These are phyloP conservation scores for Benincasa hispida DNA, from an alignment of 306 rosid species.

Conservation along the genomic window DNA sequence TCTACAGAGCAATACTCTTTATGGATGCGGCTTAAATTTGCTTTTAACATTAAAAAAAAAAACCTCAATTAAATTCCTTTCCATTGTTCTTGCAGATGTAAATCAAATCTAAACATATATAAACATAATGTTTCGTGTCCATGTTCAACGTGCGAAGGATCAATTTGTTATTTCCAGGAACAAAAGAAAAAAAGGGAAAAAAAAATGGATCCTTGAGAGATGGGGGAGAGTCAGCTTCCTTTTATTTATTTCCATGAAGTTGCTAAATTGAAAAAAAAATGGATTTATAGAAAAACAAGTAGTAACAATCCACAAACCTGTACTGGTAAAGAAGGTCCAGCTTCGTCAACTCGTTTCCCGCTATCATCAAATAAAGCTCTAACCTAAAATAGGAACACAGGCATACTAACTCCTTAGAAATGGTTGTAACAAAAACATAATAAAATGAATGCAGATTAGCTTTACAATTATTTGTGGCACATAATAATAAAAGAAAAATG, in stretches of 20 bases:
- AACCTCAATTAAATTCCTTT: neutral
- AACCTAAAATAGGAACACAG: conserved; percentile 31
- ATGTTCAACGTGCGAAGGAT: neutral
- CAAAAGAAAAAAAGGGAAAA: neutral
- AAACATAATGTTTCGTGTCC: neutral
- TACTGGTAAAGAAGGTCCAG: conserved; percentile 82
- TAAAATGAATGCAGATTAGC: neutral
- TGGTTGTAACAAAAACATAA: neutral
- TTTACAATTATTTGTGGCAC: neutral
- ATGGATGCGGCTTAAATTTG: neutral
- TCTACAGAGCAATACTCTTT: neutral
- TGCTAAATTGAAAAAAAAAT: neutral
- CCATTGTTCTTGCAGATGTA: neutral
- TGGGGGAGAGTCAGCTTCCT: neutral
- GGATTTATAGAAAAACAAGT: neutral
- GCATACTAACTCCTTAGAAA: conserved; percentile 8
- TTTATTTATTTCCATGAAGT: neutral
- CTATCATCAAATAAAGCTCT: conserved; percentile 91
- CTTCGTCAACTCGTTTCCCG: conserved; percentile 72
- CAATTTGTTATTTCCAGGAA: neutral
- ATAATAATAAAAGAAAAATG: neutral
- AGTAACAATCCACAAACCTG: conserved; percentile 46
- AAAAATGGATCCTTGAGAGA: neutral
- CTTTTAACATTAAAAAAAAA: neutral
- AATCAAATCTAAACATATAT: neutral